These are phyloP conservation scores for Mucor lusitanicus DNA, from an alignment of 371 early-diverging fungal species.

Conservation along the genomic window DNA sequence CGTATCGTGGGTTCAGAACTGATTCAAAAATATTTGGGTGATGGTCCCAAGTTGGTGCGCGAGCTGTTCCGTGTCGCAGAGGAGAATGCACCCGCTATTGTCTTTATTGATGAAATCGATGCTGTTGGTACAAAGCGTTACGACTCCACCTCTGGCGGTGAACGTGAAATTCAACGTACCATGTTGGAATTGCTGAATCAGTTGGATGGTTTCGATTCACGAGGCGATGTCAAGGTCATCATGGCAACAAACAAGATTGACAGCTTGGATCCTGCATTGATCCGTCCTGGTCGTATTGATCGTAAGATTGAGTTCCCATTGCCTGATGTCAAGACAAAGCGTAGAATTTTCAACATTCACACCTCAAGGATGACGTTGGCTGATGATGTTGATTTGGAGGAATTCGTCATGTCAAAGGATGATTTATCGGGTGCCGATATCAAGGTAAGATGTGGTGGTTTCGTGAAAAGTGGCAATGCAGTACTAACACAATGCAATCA, in stretches of 20 bases:
- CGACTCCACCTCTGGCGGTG: constrained; percentile 97
- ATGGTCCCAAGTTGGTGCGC: constrained; percentile 99
- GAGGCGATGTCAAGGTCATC: constrained; percentile 99
- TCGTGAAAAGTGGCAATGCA: neutral
- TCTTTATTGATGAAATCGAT: constrained; percentile 99
- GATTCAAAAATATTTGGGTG: constrained; percentile 99
- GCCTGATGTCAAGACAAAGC: constrained; percentile 99
- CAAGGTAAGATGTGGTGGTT: constrained; percentile 59
- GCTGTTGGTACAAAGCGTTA: constrained; percentile 99
- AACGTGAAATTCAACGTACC: constrained; percentile 99
- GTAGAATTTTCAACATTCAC: constrained; percentile 99
- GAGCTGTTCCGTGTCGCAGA: constrained; percentile 99
- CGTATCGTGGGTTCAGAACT: constrained; percentile 99
- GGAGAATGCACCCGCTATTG: constrained; percentile 99
- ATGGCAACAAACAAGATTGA: constrained; percentile 99
- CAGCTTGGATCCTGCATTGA: constrained; percentile 98
- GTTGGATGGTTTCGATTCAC: constrained; percentile 99
- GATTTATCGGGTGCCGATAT: constrained; percentile 99
- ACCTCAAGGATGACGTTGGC: constrained; percentile 98
- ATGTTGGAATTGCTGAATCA: constrained; percentile 99
- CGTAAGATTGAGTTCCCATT: constrained; percentile 99
- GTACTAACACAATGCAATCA: neutral
- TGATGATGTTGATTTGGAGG: constrained; percentile 97
- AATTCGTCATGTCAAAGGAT: constrained; percentile 98
- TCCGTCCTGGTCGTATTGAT: constrained; percentile 99